Conservation (phyloP, 2,329 filamentous ascomycete genomes). For the Diaporthe citrichinensis region DNA sequence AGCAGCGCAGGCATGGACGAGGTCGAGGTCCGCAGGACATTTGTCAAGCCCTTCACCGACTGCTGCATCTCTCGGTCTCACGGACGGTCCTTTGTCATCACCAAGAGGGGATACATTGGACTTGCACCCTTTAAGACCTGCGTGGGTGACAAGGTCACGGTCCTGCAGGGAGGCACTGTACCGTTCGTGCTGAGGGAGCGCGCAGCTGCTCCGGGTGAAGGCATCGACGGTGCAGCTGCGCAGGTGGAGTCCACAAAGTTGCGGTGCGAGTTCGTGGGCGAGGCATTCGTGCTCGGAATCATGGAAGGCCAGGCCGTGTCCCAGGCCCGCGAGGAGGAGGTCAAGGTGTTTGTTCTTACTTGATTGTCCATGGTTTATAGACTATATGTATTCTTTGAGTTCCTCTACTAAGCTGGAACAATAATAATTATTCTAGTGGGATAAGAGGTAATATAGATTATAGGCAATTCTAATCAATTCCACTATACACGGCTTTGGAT, state of each 20-base stretch:
- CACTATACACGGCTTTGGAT: too few species aligned
- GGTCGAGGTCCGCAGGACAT: neutral
- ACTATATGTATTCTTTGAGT: too few species aligned
- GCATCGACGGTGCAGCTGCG: neutral
- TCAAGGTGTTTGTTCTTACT: slow-evolving; percentile 12
- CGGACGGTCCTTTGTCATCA: slow-evolving; percentile 20
- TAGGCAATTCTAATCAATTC: too few species aligned
- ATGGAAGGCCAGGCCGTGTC: slow-evolving; percentile 19
- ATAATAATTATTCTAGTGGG: too few species aligned
- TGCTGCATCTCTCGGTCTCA: slow-evolving; percentile 6
- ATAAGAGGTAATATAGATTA: too few species aligned
- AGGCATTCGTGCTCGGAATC: slow-evolving; percentile 20
- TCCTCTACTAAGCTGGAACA: too few species aligned
- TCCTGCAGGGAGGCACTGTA: slow-evolving; percentile 22
- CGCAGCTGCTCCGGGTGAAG: neutral
- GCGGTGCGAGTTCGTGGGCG: slow-evolving; percentile 17
- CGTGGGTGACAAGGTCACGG: slow-evolving; percentile 8
- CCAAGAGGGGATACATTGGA: neutral
- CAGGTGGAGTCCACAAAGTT: neutral
- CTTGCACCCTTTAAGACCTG: neutral
- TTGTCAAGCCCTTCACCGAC: slow-evolving; percentile 26
- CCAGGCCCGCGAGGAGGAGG: neutral
- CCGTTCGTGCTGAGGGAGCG: slow-evolving; percentile 21
- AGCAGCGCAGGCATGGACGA: neutral
- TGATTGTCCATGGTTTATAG: neutral